Evolutionary conservation across 1,139 yeast genomes (phyloP), one percentile per base, ranked within the genome.

Genomic region (Blastobotrys apis): DNA sequence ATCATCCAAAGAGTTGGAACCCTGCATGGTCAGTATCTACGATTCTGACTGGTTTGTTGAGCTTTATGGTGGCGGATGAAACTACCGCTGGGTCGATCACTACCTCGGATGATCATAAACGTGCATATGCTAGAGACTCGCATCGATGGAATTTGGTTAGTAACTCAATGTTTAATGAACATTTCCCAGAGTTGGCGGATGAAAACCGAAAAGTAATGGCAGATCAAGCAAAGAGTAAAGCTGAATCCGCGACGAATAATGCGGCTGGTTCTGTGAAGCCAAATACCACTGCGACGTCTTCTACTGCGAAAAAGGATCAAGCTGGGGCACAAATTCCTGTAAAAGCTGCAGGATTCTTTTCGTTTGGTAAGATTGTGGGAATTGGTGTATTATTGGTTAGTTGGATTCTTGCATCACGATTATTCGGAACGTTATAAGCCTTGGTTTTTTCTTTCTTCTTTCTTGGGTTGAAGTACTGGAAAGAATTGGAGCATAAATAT

Each of bases 11-110:
- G 63, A 71, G 84, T 1, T 87, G 96, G 96, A 87, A 87, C 63
- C 96, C 96, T 1, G 86, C 94, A 3, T 88, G 96, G 96, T 80
- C 87, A 43, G 95, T 87, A 23, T 73, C 86, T 16, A 86, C 95
- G 0, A 87, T 88, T 19, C 69, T 87, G 55, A 84, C 81, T 3
- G 96, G 96, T 0, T 66, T 88, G 39, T 68, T 87, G 52, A 84
- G 94, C 58, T 88, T 87, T 58, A 87, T 87, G 96, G 59, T 58
- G 17, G 51, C 62, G 8, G 56, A 53, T 20, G 70, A 65, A 33
- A 37, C 47, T 8, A 50, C 58, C 4, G 58, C 66, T 1, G 68
- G 66, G 29, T 60, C 62, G 19, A 67, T 72, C 31, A 65, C 71
- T 38, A 74, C 90, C 2, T 69, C 81, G 22, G 74, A 67, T 12